phyloP scores from a whole-genome alignment of 225 moss, liverwort and hornwort species.

The Neckera pumila region DNA sequence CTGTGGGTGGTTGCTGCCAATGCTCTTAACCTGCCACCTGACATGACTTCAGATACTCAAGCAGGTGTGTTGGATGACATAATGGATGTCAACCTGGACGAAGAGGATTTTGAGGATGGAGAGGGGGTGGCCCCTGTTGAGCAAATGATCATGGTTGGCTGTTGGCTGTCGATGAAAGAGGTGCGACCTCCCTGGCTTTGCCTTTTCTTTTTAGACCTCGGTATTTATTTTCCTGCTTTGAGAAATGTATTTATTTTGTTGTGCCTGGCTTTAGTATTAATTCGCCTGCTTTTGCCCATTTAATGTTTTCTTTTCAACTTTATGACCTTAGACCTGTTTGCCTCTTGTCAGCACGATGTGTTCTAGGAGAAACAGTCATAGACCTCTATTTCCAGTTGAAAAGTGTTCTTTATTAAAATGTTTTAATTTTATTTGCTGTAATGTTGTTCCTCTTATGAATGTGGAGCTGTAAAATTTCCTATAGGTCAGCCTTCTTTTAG shows the following conservation, averaged over 20 bases:
- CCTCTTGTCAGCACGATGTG: not conserved
- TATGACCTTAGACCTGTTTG: not conserved
- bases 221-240: not conserved
- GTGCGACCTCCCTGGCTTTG: constrained; percentile 17
- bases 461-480: not conserved
- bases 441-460: not conserved
- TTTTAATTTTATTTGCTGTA: not conserved
- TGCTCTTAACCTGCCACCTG: constrained; percentile 70
- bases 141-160: constrained; percentile 99
- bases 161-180: constrained; percentile 99
- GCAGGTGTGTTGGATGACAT: constrained; percentile 12
- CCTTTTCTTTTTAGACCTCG: not conserved
- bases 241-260: not conserved
- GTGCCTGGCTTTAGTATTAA: not conserved
- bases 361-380: not conserved
- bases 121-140: constrained; percentile 83
- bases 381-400: not conserved
- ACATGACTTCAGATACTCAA: constrained; percentile 40
- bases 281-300: not conserved
- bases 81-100: constrained; percentile 25
- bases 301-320: not conserved
- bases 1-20: constrained; percentile 95
- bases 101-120: constrained; percentile 45
- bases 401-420: not conserved
- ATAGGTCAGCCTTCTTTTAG: constrained; percentile 93